These are phyloP conservation scores for Russula olivacea DNA, from an alignment of 768 basidiomycete species.

Conservation along the genomic window DNA sequence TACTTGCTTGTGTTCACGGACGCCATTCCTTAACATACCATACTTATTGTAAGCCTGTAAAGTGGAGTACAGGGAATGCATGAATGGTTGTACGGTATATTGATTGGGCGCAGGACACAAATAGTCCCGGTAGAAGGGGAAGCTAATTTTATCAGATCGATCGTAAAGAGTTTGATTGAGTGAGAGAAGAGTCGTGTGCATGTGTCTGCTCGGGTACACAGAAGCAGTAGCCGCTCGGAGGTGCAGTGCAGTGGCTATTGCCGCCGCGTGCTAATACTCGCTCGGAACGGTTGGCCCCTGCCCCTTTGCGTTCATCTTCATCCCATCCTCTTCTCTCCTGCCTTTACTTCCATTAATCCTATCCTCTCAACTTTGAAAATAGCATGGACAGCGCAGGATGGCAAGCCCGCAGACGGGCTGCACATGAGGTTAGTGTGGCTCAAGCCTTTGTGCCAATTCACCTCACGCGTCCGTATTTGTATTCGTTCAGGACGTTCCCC, in stretches of 20 bases:
- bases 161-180: too few species aligned
- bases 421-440: conserved; percentile 34
- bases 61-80: conserved; percentile 8
- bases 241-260: neutral
- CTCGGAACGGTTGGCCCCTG: neutral
- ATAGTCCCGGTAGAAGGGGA: neutral
- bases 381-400: conserved; percentile 75
- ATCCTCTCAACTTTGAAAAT: neutral
- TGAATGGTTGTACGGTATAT: neutral
- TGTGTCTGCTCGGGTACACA: too few species aligned
- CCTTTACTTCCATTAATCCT: neutral
- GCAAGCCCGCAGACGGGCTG: conserved; percentile 60
- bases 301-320: neutral
- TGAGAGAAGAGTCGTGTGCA: too few species aligned
- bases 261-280: neutral
- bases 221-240: too few species aligned
- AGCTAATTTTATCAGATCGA: neutral
- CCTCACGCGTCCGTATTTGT: neutral
- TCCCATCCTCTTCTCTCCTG: neutral
- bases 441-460: neutral
- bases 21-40: conserved; percentile 9
- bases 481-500: conserved; percentile 26
- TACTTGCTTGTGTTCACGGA: conserved; percentile 11
- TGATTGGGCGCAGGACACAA: neutral
- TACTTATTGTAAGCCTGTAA: conserved; percentile 11